These are phyloP conservation scores for Paecilomyces sp. DNA, from an alignment of 2,329 filamentous ascomycete species.

Conservation along the genomic window DNA sequence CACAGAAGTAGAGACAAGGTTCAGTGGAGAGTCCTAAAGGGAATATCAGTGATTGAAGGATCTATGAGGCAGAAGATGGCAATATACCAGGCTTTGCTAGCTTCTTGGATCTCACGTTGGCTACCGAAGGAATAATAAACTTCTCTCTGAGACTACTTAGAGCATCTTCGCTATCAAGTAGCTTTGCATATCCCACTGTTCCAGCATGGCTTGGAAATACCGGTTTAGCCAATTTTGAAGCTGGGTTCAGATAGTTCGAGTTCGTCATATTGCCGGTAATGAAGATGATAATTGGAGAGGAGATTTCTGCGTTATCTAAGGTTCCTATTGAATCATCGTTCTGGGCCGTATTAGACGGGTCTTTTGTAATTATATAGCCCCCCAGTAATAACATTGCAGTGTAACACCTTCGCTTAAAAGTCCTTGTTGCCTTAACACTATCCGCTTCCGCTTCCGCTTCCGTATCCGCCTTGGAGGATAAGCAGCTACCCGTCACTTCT, in stretches of 20 bases:
- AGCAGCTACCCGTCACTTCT: not conserved
- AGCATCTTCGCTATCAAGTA: slow-evolving; percentile 55
- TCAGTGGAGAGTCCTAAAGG: slow-evolving; percentile 26
- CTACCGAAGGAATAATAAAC: slow-evolving; percentile 71
- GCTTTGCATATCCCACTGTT: slow-evolving; percentile 31
- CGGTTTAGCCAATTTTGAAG: slow-evolving; percentile 15
- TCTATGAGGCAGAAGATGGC: not conserved
- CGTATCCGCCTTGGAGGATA: slow-evolving; percentile 4
- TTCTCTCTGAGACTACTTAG: slow-evolving; percentile 58
- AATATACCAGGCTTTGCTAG: slow-evolving; percentile 35
- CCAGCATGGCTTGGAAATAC: slow-evolving; percentile 23
- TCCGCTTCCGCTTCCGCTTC: slow-evolving; percentile 21
- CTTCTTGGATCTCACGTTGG: slow-evolving; percentile 59
- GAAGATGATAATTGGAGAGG: not conserved
- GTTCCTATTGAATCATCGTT: not conserved
- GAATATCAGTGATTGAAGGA: slow-evolving; percentile 5
- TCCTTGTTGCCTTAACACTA: not conserved
- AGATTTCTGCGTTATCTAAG: not conserved
- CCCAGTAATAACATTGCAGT: not conserved
- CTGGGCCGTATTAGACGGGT: not conserved
- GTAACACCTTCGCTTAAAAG: not conserved
- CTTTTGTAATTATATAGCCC: not conserved
- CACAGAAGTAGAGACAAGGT: slow-evolving; percentile 66
- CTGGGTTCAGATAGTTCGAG: slow-evolving; percentile 7
- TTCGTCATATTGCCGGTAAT: slow-evolving; percentile 5